phyloP scores from a whole-genome alignment of 352 stramenopile species.

The Phytophthora tubulina region DNA sequence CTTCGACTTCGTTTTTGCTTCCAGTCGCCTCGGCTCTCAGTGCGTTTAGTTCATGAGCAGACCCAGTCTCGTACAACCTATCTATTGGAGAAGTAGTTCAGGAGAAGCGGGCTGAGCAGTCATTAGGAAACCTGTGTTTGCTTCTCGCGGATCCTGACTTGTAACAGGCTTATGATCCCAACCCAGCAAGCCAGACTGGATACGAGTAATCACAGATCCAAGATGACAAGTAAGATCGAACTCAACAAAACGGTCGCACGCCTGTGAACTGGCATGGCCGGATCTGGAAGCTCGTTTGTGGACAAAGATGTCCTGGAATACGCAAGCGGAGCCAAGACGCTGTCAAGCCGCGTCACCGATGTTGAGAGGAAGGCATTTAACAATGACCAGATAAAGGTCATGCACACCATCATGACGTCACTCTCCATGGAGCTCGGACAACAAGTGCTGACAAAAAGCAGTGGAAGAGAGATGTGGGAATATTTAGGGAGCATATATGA shows the following conservation, averaged over 20 bases:
- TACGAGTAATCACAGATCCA: background rate
- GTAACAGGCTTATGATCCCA: slow-evolving; percentile 21
- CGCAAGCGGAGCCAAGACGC: background rate
- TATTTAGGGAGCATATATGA: slow-evolving; percentile 8
- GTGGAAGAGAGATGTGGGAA: slow-evolving; percentile 6
- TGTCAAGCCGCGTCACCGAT: background rate
- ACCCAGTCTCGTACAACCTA: background rate
- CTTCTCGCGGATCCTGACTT: background rate
- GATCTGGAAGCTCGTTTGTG: slow-evolving; percentile 9
- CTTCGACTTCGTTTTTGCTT: no score
- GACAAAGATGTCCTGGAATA: background rate
- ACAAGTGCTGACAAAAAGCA: slow-evolving; percentile 14
- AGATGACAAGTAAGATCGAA: slow-evolving; percentile 25
- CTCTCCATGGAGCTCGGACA: slow-evolving; percentile 18
- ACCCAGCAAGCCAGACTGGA: slow-evolving; percentile 2
- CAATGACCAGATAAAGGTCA: background rate
- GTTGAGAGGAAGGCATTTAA: slow-evolving; percentile 16
- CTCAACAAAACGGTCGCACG: slow-evolving; percentile 23
- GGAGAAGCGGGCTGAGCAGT: background rate
- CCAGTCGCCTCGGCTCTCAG: no score
- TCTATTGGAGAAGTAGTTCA: background rate
- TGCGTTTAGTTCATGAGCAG: background rate
- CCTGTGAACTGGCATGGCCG: slow-evolving; percentile 18
- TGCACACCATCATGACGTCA: slow-evolving; percentile 11
- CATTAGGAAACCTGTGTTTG: no score